Evolutionary conservation across 805 yeast genomes (phyloP), one percentile per base, ranked within the genome.

Genomic region (Sugiyamaella lignohabitans): DNA sequence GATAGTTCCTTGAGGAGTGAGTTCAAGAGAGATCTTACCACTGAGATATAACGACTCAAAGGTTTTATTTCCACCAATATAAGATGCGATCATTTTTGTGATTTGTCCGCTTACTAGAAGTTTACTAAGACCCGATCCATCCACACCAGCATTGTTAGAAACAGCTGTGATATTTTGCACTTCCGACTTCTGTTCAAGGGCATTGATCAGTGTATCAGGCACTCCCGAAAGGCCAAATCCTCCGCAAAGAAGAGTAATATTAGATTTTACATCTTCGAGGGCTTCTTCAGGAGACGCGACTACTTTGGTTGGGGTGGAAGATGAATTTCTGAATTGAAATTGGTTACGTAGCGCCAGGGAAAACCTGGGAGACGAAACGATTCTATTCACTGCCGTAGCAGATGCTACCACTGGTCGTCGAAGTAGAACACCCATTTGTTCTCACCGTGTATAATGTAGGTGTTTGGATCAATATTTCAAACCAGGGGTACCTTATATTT

Each of bases 181-280:
- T 1, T 61, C 61, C 1, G 61, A 46, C 27, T 58, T 58, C 18
- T 59, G 55, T 16, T 58, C 45, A 22, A 70, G 48, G 4, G 65
- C 73, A 50, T 65, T 58, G 29, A 70, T 68, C 16, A 70, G 56
- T 2, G 70, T 67, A 38, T 71, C 73, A 2, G 75, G 72, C 3
- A 69, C 61, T 2, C 75, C 75, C 45, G 68, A 62, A 4, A 70
- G 54, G 0, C 75, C 75, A 53, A 70, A 70, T 3, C 75, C 75
- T 14, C 75, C 75, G 27, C 68, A 61, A 3, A 69, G 56, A 11
- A 69, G 50, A 2, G 68, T 66, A 42, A 61, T 57, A 41, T 62
- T 55, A 8, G 70, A 53, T 8, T 47, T 29, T 14, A 69, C 27
- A 24, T 41, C 48, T 19, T 35, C 34, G 23, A 50, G 37, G 22